A percentile compares a stretch with the other conserved stretches of the same genome.
These are phyloP conservation scores for Aspergillus baeticus DNA, from an alignment of 495 filamentous ascomycete species.

Conservation along the genomic window DNA sequence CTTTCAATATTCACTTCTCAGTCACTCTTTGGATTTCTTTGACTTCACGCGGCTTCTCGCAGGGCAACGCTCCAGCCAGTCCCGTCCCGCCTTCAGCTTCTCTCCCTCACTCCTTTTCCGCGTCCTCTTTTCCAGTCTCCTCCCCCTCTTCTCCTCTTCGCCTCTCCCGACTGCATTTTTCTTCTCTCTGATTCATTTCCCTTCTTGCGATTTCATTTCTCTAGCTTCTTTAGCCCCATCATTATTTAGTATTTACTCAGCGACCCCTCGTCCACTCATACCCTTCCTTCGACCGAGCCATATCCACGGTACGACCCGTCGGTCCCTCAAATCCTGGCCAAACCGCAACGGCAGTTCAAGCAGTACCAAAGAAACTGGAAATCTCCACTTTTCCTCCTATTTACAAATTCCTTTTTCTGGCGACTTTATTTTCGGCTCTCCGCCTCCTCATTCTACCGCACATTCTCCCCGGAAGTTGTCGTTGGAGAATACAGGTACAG, in stretches of 20 bases:
- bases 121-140: conserved; percentile 8
- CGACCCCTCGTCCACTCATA: background rate
- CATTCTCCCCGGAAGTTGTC: background rate
- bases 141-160: conserved; percentile 11
- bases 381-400: conserved; percentile 29
- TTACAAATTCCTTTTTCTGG: conserved; percentile 42
- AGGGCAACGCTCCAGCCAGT: background rate
- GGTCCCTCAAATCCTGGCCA: conserved; percentile 12
- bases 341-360: background rate
- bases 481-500: conserved; percentile 13
- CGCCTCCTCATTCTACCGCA: conserved; percentile 8
- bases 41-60: background rate
- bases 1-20: background rate
- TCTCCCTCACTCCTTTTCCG: conserved; percentile 19
- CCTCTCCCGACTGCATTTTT: conserved; percentile 17
- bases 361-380: conserved; percentile 8
- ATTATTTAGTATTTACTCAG: background rate
- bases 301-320: conserved; percentile 24
- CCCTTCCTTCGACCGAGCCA: conserved; percentile 11
- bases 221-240: background rate
- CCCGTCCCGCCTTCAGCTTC: conserved; percentile 4
- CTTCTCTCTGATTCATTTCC: conserved; percentile 13
- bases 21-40: conserved; percentile 7
- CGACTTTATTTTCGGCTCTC: conserved; percentile 8
- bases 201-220: background rate